These are phyloP conservation scores for Dothideomycetes sp. DNA, from an alignment of 2,329 filamentous ascomycete genomes.

Conservation along the genomic window DNA sequence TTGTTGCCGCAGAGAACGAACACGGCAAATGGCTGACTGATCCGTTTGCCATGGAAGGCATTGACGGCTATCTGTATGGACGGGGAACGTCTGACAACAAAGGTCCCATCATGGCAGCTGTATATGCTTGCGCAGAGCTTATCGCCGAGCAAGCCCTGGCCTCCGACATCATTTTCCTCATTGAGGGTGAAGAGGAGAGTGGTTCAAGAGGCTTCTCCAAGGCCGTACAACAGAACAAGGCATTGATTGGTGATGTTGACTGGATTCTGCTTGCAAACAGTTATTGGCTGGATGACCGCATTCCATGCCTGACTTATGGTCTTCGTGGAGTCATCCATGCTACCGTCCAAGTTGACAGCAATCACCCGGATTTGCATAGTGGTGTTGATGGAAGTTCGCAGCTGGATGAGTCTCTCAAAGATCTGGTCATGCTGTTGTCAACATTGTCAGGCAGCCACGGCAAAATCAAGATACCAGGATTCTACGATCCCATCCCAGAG, in stretches of 20 bases:
- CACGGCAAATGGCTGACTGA: slow-evolving; percentile 76
- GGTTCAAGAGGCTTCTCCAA: slow-evolving; percentile 85
- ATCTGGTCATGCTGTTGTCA: slow-evolving; percentile 72
- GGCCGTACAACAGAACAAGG: slow-evolving; percentile 68
- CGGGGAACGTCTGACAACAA: slow-evolving; percentile 98
- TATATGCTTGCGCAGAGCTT: slow-evolving; percentile 87
- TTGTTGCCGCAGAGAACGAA: slow-evolving; percentile 79
- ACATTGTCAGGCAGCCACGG: slow-evolving; percentile 74
- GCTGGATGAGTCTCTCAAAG: slow-evolving; percentile 83
- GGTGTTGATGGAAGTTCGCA: slow-evolving; percentile 92
- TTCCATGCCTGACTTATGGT: slow-evolving; percentile 90
- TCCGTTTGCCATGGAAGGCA: slow-evolving; percentile 79
- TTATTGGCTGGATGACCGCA: slow-evolving; percentile 95
- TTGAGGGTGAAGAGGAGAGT: slow-evolving; percentile 94
- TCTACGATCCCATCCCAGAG: slow-evolving; percentile 75
- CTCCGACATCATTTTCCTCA: slow-evolving; percentile 84
- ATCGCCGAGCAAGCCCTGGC: slow-evolving; percentile 72
- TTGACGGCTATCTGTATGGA: slow-evolving; percentile 88
- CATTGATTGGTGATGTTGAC: slow-evolving; percentile 78
- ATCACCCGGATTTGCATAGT: slow-evolving; percentile 80
- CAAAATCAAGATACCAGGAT: slow-evolving; percentile 71
- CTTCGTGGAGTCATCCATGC: slow-evolving; percentile 89
- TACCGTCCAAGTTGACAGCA: slow-evolving; percentile 76
- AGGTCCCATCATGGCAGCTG: slow-evolving; percentile 83
- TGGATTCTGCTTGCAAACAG: slow-evolving; percentile 95